phyloP scores from a whole-genome alignment of 2,329 filamentous ascomycete genomes.

The Trichoderma sp. region DNA sequence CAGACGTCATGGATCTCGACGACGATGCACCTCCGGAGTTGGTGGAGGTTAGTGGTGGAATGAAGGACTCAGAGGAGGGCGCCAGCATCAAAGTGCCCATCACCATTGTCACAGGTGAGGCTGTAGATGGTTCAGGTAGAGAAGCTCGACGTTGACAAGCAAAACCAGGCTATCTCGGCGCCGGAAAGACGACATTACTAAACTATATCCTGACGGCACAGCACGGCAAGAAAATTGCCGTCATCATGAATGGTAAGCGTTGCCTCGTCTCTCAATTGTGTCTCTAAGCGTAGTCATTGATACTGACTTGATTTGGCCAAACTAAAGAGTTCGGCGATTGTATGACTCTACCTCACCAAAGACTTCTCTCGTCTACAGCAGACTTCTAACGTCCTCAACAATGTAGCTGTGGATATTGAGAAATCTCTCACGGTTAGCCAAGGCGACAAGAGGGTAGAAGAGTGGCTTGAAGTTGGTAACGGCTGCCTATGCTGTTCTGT shows the following conservation, averaged over 20 bases:
- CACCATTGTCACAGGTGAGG: conserved; percentile 76
- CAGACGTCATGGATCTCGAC: conserved; percentile 59
- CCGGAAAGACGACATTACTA: conserved; percentile 91
- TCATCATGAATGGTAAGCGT: conserved; percentile 82
- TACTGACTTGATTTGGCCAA: not conserved
- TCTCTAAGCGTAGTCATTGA: not conserved
- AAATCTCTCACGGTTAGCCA: conserved; percentile 91
- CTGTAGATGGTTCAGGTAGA: not conserved
- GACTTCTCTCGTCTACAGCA: not conserved
- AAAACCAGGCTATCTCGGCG: conserved; percentile 79
- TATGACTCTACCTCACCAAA: conserved; percentile 47
- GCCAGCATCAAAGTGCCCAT: conserved; percentile 72
- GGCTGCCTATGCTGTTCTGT: conserved; percentile 98
- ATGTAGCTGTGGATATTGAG: conserved; percentile 86
- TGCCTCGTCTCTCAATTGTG: not conserved
- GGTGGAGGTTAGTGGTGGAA: conserved; percentile 49
- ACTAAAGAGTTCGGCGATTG: conserved; percentile 75
- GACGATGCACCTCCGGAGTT: conserved; percentile 70
- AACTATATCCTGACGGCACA: conserved; percentile 95
- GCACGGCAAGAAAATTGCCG: conserved; percentile 96
- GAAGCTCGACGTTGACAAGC: not conserved
- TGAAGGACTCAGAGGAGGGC: conserved; percentile 49
- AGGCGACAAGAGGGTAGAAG: conserved; percentile 78
- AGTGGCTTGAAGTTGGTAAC: conserved; percentile 95
- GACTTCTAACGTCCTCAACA: conserved; percentile 23